phyloP scores from a whole-genome alignment of 371 early-diverging fungal species.

The Mortierella sp. region DNA sequence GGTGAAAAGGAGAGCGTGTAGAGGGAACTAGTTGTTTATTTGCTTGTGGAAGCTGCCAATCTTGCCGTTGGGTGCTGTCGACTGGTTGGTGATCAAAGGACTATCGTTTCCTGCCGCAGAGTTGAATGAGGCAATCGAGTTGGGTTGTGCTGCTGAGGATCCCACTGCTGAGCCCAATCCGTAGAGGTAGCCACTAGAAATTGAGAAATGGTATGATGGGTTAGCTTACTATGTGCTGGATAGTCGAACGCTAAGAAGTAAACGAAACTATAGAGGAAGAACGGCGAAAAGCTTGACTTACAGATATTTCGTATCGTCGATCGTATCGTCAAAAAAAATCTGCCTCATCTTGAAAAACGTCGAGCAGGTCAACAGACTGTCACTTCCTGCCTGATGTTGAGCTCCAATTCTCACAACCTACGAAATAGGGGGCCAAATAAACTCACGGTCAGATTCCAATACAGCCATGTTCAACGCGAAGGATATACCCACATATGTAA shows the following conservation, averaged over 20 bases:
- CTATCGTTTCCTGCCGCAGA: conserved; percentile 59
- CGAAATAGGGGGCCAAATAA: not conserved
- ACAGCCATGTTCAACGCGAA: too few species aligned
- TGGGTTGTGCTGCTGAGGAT: conserved; percentile 48
- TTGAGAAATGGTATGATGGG: not conserved
- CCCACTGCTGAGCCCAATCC: conserved; percentile 59
- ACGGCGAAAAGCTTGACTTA: conserved; percentile 47
- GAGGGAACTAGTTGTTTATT: conserved; percentile 27
- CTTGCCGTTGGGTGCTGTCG: conserved; percentile 53
- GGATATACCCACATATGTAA: too few species aligned
- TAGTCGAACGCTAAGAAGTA: not conserved
- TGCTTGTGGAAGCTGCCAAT: conserved; percentile 36
- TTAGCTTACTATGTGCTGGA: too few species aligned
- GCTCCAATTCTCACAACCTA: conserved; percentile 94
- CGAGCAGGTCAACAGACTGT: conserved; percentile 95
- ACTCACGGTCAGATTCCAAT: not conserved
- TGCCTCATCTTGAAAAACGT: conserved; percentile 98
- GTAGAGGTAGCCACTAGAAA: conserved; percentile 55
- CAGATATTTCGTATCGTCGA: conserved; percentile 95
- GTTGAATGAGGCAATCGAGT: conserved; percentile 55
- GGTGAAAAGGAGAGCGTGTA: not conserved
- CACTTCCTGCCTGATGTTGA: conserved; percentile 99
- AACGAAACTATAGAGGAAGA: not conserved
- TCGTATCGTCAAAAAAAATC: conserved; percentile 93
- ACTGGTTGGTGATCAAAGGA: conserved; percentile 50